Evolutionary conservation across 2,329 filamentous ascomycete species (phyloP), one percentile per base, ranked within the genome.

Genomic region (Cordyceps farinosa): DNA sequence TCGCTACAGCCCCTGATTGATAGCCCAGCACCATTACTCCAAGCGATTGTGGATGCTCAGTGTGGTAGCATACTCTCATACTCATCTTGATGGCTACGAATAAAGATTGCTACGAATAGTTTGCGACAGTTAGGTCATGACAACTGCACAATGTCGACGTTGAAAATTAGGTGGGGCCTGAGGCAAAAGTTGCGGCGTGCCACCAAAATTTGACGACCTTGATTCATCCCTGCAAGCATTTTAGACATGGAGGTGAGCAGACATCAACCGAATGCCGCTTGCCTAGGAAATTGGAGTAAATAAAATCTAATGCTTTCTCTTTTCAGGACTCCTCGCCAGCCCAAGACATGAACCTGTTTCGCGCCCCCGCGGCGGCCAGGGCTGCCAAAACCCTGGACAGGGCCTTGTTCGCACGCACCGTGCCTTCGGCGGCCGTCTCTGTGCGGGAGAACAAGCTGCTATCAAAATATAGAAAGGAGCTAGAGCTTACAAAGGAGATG

Each of bases 351-450:
- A 79, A 78, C 66, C 72, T 85, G 57, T 91, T 97, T 75, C 87
- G 88, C 67, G 91, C 92, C 53, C 92, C 93, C 30, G 81, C 92
- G 65, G 74, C 71, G 40, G 89, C 94, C 70, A 89, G 90, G 74
- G 87, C 89, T 65, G 90, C 91, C 80, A 87, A 87, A 72, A 84
- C 85, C 56, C 86, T 99, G 67, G 93, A 99, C 78, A 88, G 91
- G 68, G 83, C 88, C 17, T 88, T 96, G 67, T 98, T 98, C 79
- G 82, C 85, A 59, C 91, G 89, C 74, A 90, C 83, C 1, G 79
- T 97, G 62, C 87, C 89, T 30, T 80, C 94, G 30, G 85, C 92
- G 9, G 93, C 92, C 3, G 94, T 92, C 7, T 85, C 89, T 44
- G 81, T 98, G 51, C 84, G 86, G 67, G 90, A 95, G 72, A 84